These are phyloP conservation scores for Madurella mycetomatis DNA, from an alignment of 2,329 filamentous ascomycete genomes.

Conservation along the genomic window DNA sequence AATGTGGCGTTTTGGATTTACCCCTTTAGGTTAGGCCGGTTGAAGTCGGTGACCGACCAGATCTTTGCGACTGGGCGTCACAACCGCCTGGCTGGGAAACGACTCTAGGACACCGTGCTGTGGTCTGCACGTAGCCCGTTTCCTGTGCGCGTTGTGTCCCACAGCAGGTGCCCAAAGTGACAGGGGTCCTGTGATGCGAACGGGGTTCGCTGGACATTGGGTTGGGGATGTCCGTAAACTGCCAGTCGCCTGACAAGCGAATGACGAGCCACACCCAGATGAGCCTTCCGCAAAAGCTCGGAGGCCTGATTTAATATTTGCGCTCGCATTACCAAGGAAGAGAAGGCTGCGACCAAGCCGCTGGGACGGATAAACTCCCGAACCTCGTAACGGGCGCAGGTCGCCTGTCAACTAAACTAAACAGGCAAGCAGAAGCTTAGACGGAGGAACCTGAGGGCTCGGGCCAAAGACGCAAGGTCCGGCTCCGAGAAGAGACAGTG, in stretches of 20 bases:
- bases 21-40: not conserved
- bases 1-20: not conserved
- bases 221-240: constrained; percentile 27
- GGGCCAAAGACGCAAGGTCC: too few species aligned
- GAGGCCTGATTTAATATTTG: not conserved
- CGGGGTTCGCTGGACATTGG: constrained; percentile 21
- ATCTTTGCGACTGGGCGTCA: constrained; percentile 4
- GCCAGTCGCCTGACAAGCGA: constrained; percentile 12
- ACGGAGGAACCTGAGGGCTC: too few species aligned
- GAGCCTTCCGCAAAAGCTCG: not conserved
- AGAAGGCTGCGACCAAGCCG: constrained; percentile 4
- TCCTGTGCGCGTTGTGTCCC: too few species aligned
- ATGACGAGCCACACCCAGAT: constrained; percentile 9
- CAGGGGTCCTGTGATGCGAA: not conserved
- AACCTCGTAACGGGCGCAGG: not conserved
- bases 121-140: not conserved
- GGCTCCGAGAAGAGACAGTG: too few species aligned
- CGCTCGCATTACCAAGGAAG: constrained; percentile 2
- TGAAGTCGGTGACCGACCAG: not conserved
- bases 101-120: not conserved
- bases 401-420: too few species aligned
- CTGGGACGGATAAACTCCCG: constrained; percentile 6
- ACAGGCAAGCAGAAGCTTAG: too few species aligned
- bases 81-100: constrained; percentile 3
- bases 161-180: not conserved